Base-by-base conservation (phyloP, 495 filamentous ascomycete species). In the Penicillium atrosanguineum region DNA sequence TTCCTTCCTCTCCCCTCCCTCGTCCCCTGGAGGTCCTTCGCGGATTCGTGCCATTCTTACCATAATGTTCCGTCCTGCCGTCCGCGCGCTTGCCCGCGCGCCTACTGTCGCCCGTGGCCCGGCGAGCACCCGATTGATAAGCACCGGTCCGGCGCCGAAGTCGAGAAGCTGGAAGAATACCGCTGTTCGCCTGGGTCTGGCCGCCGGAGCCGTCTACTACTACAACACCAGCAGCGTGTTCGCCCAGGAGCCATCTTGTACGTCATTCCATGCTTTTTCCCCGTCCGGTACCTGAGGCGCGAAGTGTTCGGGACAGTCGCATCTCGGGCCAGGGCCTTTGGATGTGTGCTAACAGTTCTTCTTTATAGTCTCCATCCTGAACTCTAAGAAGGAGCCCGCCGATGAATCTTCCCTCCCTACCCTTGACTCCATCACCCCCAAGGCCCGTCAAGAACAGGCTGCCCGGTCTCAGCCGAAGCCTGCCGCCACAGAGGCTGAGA, bases 201-300 rank as follows among this genome's bases (percentile, higher is more conserved):
- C 90, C n/a, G 74, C 69, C 45, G 91, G 76, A 20, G 82, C 83
- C n/a, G 67, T 96, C 29, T 98, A 97, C 76, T 96, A 85, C 66
- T 98, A 97, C 70, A 92, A 91, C 72, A 97, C 91, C 38, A 91
- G 85, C 67, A 81, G 81, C 56, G 76, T 88, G 36, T 97, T 98
- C 70, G 87, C 91, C 12, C 86, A 97, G 64, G 84, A 92, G 71
- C 83, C 87, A 29, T 72, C 80, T 48, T 81, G 93, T 96, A 79
- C 52, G 87, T 74, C n/a, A 38, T 34, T 12, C 29, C 19, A 37
- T 39, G 25, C 61, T 40, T 19, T 40, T 40, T 53, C 26, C 26
- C 40, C 46, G 25, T 44, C 29, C 41, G 18, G 7, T 25, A 36
- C 34, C 44, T 49, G 52, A 56, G 53, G 46, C 28, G 34, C 56